These are phyloP conservation scores for Vanrija pseudolonga DNA, from an alignment of 1,284 basidiomycete species.

Conservation along the genomic window DNA sequence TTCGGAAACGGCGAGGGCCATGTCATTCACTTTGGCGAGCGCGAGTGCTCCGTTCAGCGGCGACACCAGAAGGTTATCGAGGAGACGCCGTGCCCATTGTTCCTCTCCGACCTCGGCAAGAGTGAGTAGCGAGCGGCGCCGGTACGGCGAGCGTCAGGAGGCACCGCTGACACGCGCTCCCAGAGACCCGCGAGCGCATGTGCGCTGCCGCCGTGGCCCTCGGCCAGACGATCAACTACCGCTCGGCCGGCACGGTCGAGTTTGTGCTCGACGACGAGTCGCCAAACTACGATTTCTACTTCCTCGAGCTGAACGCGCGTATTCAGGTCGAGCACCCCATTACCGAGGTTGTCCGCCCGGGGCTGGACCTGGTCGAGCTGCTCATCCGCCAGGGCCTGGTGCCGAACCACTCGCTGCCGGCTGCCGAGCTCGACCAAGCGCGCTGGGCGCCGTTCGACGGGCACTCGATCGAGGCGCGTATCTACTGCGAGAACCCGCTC, in stretches of 20 bases:
- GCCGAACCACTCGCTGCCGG: constrained; percentile 39
- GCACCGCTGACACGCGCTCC: neutral
- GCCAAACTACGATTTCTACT: constrained; percentile 56
- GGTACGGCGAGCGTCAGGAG: neutral
- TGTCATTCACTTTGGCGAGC: constrained; percentile 64
- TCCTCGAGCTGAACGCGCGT: constrained; percentile 71
- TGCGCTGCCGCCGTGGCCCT: constrained; percentile 57
- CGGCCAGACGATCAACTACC: constrained; percentile 56
- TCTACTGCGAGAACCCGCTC: constrained; percentile 65
- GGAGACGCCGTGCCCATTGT: constrained; percentile 57
- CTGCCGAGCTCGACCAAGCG: constrained; percentile 41
- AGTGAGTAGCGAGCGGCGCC: neutral
- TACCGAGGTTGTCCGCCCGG: constrained; percentile 59
- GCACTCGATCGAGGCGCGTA: constrained; percentile 60
- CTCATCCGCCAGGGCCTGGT: constrained; percentile 53
- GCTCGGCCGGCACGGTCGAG: constrained; percentile 65
- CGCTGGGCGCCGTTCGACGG: constrained; percentile 28
- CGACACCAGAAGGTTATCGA: constrained; percentile 72
- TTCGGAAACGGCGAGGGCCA: constrained; percentile 61
- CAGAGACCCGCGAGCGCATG: constrained; percentile 52
- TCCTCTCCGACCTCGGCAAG: constrained; percentile 39
- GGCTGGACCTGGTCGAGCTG: constrained; percentile 62
- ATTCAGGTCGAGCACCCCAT: constrained; percentile 70
- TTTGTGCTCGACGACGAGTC: constrained; percentile 60
- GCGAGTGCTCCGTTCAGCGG: constrained; percentile 68